Base-by-base conservation (phyloP, 164 flowering plant species). In the Umbilicus rupestris region DNA sequence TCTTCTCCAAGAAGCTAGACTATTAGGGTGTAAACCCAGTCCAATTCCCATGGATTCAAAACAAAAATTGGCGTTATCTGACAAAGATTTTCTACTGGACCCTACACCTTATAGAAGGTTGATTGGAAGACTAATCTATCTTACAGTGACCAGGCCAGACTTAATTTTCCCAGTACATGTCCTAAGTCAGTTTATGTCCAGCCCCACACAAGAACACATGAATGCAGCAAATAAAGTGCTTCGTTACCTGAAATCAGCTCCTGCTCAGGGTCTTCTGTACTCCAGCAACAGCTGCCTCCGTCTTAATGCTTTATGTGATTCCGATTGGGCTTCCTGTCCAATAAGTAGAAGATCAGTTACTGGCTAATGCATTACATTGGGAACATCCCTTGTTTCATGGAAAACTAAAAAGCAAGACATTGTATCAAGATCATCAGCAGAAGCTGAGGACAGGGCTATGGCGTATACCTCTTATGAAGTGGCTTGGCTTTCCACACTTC, bases 101-200 rank as follows among this genome's bases (percentile, higher is more conserved):
- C 63, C 46, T 1, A 30, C 24, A 5, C 9, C 20, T 28, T 67
- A 70, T 44, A 58, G 66, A 28, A 20, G 49, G 14, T 24, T 74
- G 3, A 65, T 69, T 20, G 66, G 75, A 4, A 65, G 28, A 17
- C 26, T 73, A 3, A 73, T 73, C 3, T 73, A 68, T 47, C 26
- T 73, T n/a, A 26, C 72, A 7, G 41, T 68, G 16, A 68, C 75
- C 0, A 11, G 66, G 17, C 72, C 69, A 0, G 72, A 73, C 31
- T 45, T 73, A 6, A 20, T 50, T 4, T 73, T 30, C 29, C 28
- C 41, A n/a, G 66, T 73, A 0, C 42, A 65, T 41, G 7, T 65
- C 3, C 69, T 69, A 8, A 69, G 69, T 65, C 63, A 69, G 37
- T 64, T 64, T 30, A 73, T 65, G 75, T 35, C 58, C 28, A 15